Base-by-base conservation (phyloP, 2,329 filamentous ascomycete species). In the Nemania serpens region DNA sequence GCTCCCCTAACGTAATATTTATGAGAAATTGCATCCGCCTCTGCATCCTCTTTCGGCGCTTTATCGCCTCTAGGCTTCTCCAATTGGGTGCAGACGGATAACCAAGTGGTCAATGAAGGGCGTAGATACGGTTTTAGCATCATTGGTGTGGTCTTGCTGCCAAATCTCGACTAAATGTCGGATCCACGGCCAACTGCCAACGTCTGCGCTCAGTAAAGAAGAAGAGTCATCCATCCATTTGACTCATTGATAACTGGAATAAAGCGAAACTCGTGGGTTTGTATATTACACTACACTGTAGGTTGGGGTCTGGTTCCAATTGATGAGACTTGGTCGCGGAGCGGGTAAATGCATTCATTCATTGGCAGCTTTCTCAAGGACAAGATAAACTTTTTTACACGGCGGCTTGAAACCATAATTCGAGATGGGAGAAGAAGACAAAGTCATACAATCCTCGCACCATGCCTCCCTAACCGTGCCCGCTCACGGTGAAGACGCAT, bases 1-100 rank as follows among this genome's bases (percentile, higher is more conserved):
- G 48, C 29, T 49, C 39, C 22, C 39, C 49, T 36, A 55, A 60
- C 57, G 57, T 63, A 63, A 60, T 63, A 53, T 13, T 57, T 60
- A 59, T 53, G 25, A 54, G 45, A 51, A 62, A 48, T 42, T 25
- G 18, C 34, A 11, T 17, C 43, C 34, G 45, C 46, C 47, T 25
- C 7, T 29, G 25, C 25, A 29, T 29, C 25, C 25, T 29, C 25
- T 29, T 29, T 29, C 25, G 25, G 25, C 25, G 25, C 25, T 7
- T 7, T 29, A 29, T 36, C 43, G 43, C 20, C 46, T 39, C 33
- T 45, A 45, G 11, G 4, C 29, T 52, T 22, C 33, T 37, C n/a
- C 50, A 49, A 53, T 54, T 57, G 61, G 15, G 33, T 47, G 15
- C 25, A 52, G 58, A 29, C 4, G 25, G 25, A 3, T 29, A 7